Percentiles rank a stretch among this genome's conserved stretches.
Evolutionary conservation across 805 yeast species (phyloP).

Genomic region (Kodamaea nitidulidarum): DNA sequence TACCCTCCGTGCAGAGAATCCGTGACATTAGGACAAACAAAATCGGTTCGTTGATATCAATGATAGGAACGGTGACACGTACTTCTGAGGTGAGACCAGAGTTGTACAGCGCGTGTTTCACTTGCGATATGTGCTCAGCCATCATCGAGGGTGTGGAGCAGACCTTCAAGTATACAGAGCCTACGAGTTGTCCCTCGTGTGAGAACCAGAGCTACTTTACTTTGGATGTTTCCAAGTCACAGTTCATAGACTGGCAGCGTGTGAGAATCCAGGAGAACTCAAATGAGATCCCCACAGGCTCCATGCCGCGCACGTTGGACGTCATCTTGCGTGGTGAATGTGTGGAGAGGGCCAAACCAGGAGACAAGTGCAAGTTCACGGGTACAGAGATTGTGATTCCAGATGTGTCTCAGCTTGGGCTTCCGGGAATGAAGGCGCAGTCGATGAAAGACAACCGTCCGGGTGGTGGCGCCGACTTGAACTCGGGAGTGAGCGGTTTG

Average conservation of each 20-base stretch:
- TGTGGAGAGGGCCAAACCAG: conserved; percentile 95
- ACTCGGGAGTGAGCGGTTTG: conserved; percentile 85
- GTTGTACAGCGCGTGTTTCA: conserved; percentile 77
- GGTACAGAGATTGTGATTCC: conserved; percentile 96
- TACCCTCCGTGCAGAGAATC: conserved; percentile 78
- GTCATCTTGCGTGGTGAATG: conserved; percentile 89
- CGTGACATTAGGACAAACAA: conserved; percentile 88
- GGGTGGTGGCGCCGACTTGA: conserved; percentile 65
- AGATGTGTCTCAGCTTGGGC: conserved; percentile 86
- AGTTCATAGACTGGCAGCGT: conserved; percentile 94
- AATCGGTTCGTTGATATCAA: conserved; percentile 77
- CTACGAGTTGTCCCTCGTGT: conserved; percentile 88
- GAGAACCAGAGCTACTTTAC: conserved; percentile 85
- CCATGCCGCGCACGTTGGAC: conserved; percentile 96
- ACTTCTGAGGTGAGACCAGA: conserved; percentile 97
- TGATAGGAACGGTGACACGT: conserved; percentile 93
- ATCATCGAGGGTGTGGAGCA: conserved; percentile 88
- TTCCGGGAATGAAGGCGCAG: conserved; percentile 92
- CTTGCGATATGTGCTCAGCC: conserved; percentile 85
- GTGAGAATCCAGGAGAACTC: conserved; percentile 94
- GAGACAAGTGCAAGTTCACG: conserved; percentile 89
- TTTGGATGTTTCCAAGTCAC: conserved; percentile 74
- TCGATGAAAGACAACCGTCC: conserved; percentile 60
- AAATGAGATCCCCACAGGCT: conserved; percentile 95
- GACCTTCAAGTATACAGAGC: conserved; percentile 89